Base-by-base conservation (phyloP, 2,329 filamentous ascomycete genomes). In the Claviceps sorghi region DNA sequence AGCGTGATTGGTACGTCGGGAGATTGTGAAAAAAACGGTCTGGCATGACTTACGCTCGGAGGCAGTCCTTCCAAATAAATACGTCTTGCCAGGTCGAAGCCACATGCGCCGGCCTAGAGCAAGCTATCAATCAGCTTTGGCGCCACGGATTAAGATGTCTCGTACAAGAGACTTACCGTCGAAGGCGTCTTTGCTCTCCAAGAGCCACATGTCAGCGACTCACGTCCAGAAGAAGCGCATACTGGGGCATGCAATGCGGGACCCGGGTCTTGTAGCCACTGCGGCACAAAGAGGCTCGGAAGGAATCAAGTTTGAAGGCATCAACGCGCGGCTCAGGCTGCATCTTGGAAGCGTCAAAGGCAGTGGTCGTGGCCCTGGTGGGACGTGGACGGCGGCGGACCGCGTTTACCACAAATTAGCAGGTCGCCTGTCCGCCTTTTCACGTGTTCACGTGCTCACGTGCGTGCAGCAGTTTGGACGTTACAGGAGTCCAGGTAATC, bases 81-180 rank as follows among this genome's bases (percentile, higher is more conserved):
- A 91, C 60, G 79, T 81, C 64, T 88, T 88, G 49, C 89, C 90
- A 2, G 90, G 90, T 53, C 84, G 82, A 55, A 95, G 75, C 90
- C 90, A 95, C 58, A 90, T 73, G 61, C 80, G 81, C 30, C 67
- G 65, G 49, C 67, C 69, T 72, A 45, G 36, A 47, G 38, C 22
- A 19, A 36, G 48, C 48, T 29, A 52, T 58, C 47, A 57, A 53
- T 52, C 17, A 38, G 36, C 15, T 36, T 36, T 40, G 52, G 34
- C 26, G 7, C 19, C 26, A 11, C 45, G 19, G n/a, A 48, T 44
- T 30, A 32, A 15, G 13, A 13, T 22, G 21, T 41, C 26, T 34
- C 26, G 11, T 29, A 17, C 21, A 50, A 15, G 19, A 26, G 11
- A 38, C 60, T 57, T 61, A 67, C 73, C 70, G 52, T 70, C 67